Base-by-base conservation (phyloP, 202 grass and related monocot species). In the Schoenoplectus tabernaemontani region DNA sequence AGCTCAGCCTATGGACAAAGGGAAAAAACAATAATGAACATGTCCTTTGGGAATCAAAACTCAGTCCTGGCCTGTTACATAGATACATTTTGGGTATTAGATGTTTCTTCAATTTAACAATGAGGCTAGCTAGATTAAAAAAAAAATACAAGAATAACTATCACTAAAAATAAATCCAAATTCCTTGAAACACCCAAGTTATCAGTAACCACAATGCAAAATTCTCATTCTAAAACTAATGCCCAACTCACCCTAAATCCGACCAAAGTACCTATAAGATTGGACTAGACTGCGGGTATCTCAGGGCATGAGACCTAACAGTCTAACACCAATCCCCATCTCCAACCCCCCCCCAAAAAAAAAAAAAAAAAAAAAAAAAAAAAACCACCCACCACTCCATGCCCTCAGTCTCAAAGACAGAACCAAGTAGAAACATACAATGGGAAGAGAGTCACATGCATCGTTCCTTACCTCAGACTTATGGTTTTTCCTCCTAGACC, bases 401-500 rank as follows among this genome's bases (percentile, higher is more conserved):
- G 15, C 60, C 12, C 60, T 34, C 30, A 64, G 17, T 51, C 2
- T 51, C 17, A 16, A 51, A 50, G 12, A 73, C 37, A 68, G 73
- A n/a, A 42, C 80, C 20, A 77, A 62, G 17, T 9, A 46, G 5
- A 68, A 23, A 7, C 50, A 28, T 23, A 69, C 8, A 66, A 77
- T 20, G 44, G 3, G 54, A 76, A 79, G 36, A 24, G 81, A 78
- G 64, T 85, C 60, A 50, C 15, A 34, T 51, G 34, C 34, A 81
- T 44, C 81, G 48, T 46, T 47, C 42, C 84, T 92, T 92, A 92
- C 94, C 78, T 91, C 84, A 46, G 61, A 84, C 75, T 80, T 94
- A 60, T 90, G 82, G 64, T 90, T 94, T 64, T 89, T 98, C 84
- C 89, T 92, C 85, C 84, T 92, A 33, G 91, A 94, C 85, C 95